Base-by-base conservation (phyloP, 1,139 yeast species). In the Meyerozyma guilliermondii region DNA sequence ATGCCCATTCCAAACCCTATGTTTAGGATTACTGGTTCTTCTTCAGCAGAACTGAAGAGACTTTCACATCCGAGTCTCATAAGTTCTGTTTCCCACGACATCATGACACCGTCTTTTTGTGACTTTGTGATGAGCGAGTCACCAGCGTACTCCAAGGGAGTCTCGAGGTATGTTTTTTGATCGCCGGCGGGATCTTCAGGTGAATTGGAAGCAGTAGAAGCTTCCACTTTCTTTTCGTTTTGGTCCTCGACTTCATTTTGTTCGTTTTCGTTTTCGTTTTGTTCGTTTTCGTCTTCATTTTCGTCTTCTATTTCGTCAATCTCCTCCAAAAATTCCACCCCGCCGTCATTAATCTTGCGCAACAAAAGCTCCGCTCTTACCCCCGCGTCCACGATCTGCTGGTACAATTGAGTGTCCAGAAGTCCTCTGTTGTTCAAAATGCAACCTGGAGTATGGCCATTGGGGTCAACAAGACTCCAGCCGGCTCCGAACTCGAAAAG, bases 1-100 rank as follows among this genome's bases (percentile, higher is more conserved):
- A 91, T 89, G 2, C 98, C 98, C 96, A 91, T 87, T 2, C 98
- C 98, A 58, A 91, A 91, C 0, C 98, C 98, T 39, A 91, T 87
- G 55, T 91, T 91, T 39, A 91, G 67, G 2, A 91, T 78, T 22
- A 67, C 69, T n/a, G 54, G 61, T 1, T 47, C 58, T 29, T 50
- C 50, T 2, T 50, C 43, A 31, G 63, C 43, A 3, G 74, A 66
- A 41, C 68, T 66, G 59, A 83, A 80, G 14, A 89, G 59, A 0
- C 89, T 67, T 23, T 83, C 81, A 44, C 95, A 84, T 1, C 95
- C 95, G 18, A 82, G 70, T 46, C 74, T 68, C 98, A 91, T 91
- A 43, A 91, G 72, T 24, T 81, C 80, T 4, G 80, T 75, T 61
- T 91, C 98, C 98, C 98, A 91, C 51, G 85, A 84, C 98, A 91